phyloP scores from a whole-genome alignment of 192 early-diverging fungal genomes.

The Coemansia aciculifera region DNA sequence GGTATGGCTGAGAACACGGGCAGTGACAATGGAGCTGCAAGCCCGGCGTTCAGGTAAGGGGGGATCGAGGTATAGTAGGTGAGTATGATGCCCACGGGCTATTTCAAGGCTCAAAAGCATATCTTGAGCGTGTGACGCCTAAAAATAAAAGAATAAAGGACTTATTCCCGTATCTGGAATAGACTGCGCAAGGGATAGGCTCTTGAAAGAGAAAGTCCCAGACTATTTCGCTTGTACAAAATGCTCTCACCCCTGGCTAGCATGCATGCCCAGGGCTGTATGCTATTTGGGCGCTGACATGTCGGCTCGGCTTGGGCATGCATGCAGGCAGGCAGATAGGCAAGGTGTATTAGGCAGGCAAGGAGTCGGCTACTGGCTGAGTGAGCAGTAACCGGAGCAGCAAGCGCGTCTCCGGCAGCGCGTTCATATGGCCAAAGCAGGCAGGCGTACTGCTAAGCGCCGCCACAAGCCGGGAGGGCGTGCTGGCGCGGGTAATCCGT shows the following conservation, averaged over 20 bases:
- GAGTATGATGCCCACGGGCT: background rate
- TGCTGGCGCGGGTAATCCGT: constrained; percentile 2
- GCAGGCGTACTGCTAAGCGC: constrained; percentile 3
- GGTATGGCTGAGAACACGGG: constrained; percentile 4
- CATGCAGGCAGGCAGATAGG: background rate
- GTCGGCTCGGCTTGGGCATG: background rate
- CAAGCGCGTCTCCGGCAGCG: background rate
- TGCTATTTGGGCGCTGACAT: background rate
- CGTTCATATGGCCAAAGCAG: background rate
- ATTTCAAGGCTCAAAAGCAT: background rate
- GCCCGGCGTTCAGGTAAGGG: constrained; percentile 2
- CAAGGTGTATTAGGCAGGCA: constrained; percentile 4
- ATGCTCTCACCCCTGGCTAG: no score
- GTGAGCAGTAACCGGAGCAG: background rate
- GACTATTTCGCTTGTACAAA: constrained; percentile 1
- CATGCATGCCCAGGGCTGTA: background rate
- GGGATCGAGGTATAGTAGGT: constrained; percentile 3
- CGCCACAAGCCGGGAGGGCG: constrained; percentile 4
- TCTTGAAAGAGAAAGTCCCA: background rate
- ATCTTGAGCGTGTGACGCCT: background rate
- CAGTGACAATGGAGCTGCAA: constrained; percentile 1
- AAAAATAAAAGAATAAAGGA: background rate
- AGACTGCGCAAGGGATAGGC: background rate
- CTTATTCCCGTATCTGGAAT: constrained; percentile 5
- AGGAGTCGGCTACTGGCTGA: background rate